Evolutionary conservation across 306 rosid species (phyloP), one percentile per base, ranked within the genome.

Genomic region (Aeschynomene evenia): DNA sequence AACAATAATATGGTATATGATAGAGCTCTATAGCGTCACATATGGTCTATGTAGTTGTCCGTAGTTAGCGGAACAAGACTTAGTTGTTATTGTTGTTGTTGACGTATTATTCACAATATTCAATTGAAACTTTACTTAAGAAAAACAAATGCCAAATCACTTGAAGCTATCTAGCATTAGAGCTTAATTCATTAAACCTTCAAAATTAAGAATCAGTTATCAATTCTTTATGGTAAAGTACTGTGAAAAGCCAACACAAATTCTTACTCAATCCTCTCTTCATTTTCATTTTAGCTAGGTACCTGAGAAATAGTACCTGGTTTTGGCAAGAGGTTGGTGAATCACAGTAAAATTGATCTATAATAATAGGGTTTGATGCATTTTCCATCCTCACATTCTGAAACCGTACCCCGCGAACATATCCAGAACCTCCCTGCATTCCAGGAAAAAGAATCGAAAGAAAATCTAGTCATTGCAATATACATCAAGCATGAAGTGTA

Each of bases 311-410:
- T 5, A 48, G 46, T 84, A 95, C 99, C 96, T 84, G 97, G 79
- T 74, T 79, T 79, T 81, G 72, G 84, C 99, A 95, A 28, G 80
- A 1, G 19, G 76, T 61, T 63, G 97, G 95, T 2, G 99, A 95
- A 77, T 95, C 99, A 45, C 99, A 95, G 75, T 95, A 95, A 83
- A 95, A 95, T 79, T 95, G 99, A 78, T 95, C 99, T 22, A 95
- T 89, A 24, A 95, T 77, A 52, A 95, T 95, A 43, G 99, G 99
- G 73, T 91, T 91, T 53, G 85, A 82, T 24, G 89, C 95, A 40
- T 95, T 79, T 46, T 89, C 92, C 87, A 91, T 80, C 80, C 73
- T 80, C 76, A 95, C 97, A 69, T 95, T 90, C 83, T 95, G 90
- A 67, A 89, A 95, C 12, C 91, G 89, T 3, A 95, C 86, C 7